phyloP scores from a whole-genome alignment of 2,329 filamentous ascomycete genomes.

The Venturia aucupariae region DNA sequence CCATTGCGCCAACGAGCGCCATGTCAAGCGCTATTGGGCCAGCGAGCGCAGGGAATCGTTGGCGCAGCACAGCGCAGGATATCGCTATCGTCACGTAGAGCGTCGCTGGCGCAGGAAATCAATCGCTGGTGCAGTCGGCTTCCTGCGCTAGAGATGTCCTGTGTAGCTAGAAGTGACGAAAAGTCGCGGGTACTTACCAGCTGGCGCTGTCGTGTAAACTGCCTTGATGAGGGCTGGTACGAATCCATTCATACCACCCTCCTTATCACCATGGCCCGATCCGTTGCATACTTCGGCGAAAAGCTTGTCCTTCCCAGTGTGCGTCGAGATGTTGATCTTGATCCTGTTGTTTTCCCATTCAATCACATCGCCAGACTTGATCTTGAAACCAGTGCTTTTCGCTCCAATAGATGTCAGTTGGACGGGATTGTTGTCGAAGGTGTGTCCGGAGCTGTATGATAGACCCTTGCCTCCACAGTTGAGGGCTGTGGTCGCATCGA shows the following conservation, averaged over 20 bases:
- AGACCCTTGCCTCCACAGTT: not conserved
- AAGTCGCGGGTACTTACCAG: no score
- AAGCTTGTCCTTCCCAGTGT: not conserved
- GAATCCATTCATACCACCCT: conserved; percentile 1
- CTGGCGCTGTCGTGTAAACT: no score
- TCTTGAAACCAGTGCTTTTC: not conserved
- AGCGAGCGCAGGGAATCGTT: no score
- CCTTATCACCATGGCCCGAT: not conserved
- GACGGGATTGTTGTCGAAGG: not conserved
- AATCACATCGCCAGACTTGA: not conserved
- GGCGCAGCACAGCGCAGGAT: no score
- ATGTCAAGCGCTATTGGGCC: no score
- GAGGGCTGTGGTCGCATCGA: not conserved
- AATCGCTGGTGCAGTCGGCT: no score
- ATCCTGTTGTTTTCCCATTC: not conserved
- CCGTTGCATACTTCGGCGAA: not conserved
- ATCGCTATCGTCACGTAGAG: no score
- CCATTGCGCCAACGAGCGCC: no score
- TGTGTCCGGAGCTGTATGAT: not conserved
- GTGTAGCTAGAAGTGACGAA: no score
- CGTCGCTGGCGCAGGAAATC: no score
- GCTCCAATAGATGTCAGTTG: not conserved
- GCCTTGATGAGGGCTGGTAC: not conserved
- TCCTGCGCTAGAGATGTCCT: no score
- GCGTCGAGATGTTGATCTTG: not conserved